Evolutionary conservation across 1,139 yeast species (phyloP).

Genomic region (Taphrina populina): DNA sequence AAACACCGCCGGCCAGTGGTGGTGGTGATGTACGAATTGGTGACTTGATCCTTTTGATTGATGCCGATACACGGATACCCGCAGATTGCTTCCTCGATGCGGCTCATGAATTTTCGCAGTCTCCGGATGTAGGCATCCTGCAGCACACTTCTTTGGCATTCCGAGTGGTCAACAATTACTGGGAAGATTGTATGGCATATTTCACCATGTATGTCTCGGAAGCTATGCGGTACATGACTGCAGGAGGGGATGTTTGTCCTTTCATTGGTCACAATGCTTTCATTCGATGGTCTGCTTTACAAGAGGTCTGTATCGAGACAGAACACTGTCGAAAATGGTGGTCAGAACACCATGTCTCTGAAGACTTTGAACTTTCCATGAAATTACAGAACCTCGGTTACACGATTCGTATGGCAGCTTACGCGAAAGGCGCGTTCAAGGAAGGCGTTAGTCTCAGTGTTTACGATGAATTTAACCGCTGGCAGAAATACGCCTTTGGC

Average conservation of each 20-base stretch:
- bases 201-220: conserved; percentile 37
- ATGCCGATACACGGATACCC: conserved; percentile 39
- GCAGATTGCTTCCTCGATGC: conserved; percentile 38
- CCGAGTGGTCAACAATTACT: conserved; percentile 36
- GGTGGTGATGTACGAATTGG: conserved; percentile 38
- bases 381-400: conserved; percentile 37
- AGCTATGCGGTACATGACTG: conserved; percentile 37
- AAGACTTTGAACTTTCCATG: conserved; percentile 38
- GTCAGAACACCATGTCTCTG: conserved; percentile 38
- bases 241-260: conserved; percentile 38
- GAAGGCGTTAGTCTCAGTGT: conserved; percentile 39
- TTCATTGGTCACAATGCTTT: conserved; percentile 39
- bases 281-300: conserved; percentile 38
- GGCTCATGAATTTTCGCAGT: conserved; percentile 36
- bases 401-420: conserved; percentile 34
- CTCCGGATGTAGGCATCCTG: conserved; percentile 38
- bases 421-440: conserved; percentile 35
- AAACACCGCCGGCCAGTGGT: conserved; percentile 27
- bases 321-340: conserved; percentile 36
- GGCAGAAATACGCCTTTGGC: conserved; percentile 38
- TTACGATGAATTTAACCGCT: conserved; percentile 38
- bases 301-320: conserved; percentile 33
- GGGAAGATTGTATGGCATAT: conserved; percentile 38
- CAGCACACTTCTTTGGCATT: conserved; percentile 38
- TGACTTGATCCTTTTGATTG: conserved; percentile 37